Conservation (phyloP, 345 rosid species). For the Bruguiera gymnorhiza region DNA sequence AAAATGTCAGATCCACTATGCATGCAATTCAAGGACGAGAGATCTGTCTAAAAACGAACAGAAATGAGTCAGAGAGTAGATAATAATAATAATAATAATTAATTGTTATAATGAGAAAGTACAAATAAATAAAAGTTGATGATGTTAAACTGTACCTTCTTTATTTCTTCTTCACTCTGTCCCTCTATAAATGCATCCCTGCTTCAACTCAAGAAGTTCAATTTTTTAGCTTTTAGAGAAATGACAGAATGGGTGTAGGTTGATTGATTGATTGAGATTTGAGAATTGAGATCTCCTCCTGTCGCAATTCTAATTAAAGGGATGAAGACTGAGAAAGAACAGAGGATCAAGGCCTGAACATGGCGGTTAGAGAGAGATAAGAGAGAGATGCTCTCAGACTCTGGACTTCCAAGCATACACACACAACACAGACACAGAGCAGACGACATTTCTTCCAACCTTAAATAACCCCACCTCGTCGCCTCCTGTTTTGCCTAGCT, state of each 20-base stretch:
- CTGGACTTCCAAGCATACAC: not conserved
- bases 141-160: too few relatives aligned
- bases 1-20: not conserved
- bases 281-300: too few relatives aligned
- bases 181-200: not conserved
- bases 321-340: too few relatives aligned
- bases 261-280: too few relatives aligned
- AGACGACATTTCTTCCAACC: not conserved
- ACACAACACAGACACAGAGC: not conserved
- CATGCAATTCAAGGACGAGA: too few relatives aligned
- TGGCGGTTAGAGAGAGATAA: too few relatives aligned
- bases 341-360: too few relatives aligned
- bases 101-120: not conserved
- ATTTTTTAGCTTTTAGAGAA: too few relatives aligned
- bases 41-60: not conserved
- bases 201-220: too few relatives aligned
- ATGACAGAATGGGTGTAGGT: too few relatives aligned
- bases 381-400: not conserved
- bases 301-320: too few relatives aligned
- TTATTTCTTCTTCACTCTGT: not conserved
- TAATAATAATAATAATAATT: not conserved
- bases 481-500: conserved; percentile 1
- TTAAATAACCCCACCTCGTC: not conserved
- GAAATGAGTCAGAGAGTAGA: not conserved
- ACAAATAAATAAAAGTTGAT: not conserved